phyloP scores from a whole-genome alignment of 352 stramenopile genomes.

The Pythium aphanidermatum region DNA sequence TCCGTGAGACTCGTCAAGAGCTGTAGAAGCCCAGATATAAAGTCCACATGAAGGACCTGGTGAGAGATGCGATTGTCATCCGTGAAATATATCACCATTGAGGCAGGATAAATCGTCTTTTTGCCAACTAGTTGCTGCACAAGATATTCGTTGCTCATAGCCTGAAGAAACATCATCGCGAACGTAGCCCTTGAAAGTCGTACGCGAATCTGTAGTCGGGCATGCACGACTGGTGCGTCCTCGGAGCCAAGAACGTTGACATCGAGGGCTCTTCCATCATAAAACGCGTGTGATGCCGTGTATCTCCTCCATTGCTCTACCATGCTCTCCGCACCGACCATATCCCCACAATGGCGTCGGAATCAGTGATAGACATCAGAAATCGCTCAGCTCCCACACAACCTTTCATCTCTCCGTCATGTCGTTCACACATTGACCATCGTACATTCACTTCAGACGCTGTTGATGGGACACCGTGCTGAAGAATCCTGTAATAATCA shows the following conservation, averaged over 20 bases:
- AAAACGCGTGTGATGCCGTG: neutral
- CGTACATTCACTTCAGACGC: too few relatives aligned
- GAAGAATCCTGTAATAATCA: conserved; percentile 8
- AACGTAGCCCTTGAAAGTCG: neutral
- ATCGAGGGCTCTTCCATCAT: too few relatives aligned
- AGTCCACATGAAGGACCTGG: neutral
- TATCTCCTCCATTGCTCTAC: neutral
- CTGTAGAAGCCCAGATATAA: too few relatives aligned
- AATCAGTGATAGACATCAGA: neutral
- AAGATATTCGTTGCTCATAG: neutral
- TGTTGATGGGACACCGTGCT: too few relatives aligned
- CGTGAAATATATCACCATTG: neutral
- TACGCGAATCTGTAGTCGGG: neutral
- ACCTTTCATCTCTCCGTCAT: neutral
- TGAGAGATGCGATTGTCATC: neutral
- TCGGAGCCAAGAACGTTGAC: too few relatives aligned
- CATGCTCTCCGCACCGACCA: neutral
- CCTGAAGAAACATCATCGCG: neutral
- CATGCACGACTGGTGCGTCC: too few relatives aligned
- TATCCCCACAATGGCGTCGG: neutral
- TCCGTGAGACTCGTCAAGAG: too few relatives aligned
- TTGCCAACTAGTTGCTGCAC: neutral
- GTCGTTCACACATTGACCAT: neutral
- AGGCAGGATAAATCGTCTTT: neutral
- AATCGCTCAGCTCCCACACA: neutral